These are phyloP conservation scores for Fusarium tuaranense DNA, from an alignment of 2,329 filamentous ascomycete species.

Conservation along the genomic window DNA sequence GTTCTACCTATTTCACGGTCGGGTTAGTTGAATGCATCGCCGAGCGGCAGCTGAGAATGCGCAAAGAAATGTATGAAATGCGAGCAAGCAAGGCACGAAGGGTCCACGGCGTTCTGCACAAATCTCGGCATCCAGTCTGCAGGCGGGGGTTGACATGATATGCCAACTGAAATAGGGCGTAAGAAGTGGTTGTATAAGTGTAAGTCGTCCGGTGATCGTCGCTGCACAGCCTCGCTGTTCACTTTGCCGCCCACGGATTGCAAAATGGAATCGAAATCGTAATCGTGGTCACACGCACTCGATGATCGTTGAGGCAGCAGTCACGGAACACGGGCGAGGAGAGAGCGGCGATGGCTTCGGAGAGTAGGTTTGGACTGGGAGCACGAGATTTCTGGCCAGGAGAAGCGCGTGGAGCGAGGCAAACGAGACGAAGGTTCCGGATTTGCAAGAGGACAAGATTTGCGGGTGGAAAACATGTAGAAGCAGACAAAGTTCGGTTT, in stretches of 20 bases:
- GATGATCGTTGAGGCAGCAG: constrained; percentile 36
- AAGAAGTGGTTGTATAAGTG: constrained; percentile 14
- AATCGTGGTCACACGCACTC: constrained; percentile 41
- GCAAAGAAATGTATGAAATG: constrained; percentile 19
- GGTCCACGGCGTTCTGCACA: constrained; percentile 12
- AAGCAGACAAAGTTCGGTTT: constrained; percentile 13
- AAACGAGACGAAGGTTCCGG: constrained; percentile 5
- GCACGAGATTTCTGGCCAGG: constrained; percentile 21
- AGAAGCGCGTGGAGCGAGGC: constrained; percentile 7
- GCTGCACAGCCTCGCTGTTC: constrained; percentile 31
- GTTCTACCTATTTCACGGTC: constrained; percentile 38
- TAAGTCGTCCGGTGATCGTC: constrained; percentile 25
- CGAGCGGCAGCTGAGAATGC: constrained; percentile 21
- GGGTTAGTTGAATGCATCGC: constrained; percentile 34
- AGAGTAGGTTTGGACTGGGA: constrained; percentile 19
- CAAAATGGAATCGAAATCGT: constrained; percentile 29
- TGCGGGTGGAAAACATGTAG: constrained; percentile 6
- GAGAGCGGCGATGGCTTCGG: constrained; percentile 19
- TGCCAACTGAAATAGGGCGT: neutral
- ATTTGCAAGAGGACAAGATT: constrained; percentile 9
- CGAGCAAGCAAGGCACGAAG: constrained; percentile 7
- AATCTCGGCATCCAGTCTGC: constrained; percentile 12
- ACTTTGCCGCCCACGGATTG: constrained; percentile 23
- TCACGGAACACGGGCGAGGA: constrained; percentile 39
- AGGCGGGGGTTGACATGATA: constrained; percentile 7